phyloP scores from a whole-genome alignment of 345 rosid genomes.

The Dipteronia sinensis region DNA sequence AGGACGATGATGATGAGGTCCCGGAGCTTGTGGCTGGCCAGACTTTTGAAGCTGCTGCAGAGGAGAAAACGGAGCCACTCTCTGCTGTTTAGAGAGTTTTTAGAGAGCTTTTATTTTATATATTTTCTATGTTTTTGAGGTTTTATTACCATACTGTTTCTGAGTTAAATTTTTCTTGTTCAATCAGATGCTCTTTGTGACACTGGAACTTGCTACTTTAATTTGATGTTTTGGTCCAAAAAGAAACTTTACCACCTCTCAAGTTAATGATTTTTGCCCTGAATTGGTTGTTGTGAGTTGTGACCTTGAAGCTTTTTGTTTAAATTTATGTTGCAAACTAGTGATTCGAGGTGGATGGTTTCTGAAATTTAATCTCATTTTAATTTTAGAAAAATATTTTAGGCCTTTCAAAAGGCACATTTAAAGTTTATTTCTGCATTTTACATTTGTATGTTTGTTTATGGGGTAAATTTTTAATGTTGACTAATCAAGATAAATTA shows the following conservation, averaged over 20 bases:
- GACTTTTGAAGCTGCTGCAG: constrained; percentile 92
- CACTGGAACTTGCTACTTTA: constrained; percentile 7
- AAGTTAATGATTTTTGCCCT: not conserved
- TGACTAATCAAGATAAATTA: no score
- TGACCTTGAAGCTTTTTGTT: not conserved
- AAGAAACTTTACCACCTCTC: not conserved
- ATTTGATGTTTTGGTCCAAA: constrained; percentile 6
- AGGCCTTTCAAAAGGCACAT: no score
- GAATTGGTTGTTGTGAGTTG: not conserved
- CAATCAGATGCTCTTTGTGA: constrained; percentile 11
- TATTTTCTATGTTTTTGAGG: constrained; percentile 19
- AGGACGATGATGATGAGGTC: constrained; percentile 83
- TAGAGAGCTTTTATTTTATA: constrained; percentile 15
- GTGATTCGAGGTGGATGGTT: no score
- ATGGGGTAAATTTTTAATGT: no score
- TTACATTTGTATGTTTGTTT: no score
- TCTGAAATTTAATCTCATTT: no score
- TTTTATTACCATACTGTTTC: not conserved
- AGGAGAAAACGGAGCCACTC: constrained; percentile 45
- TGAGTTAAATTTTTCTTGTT: constrained; percentile 8
- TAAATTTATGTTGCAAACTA: no score
- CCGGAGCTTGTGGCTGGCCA: constrained; percentile 86
- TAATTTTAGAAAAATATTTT: no score
- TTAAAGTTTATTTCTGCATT: no score
- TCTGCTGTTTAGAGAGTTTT: constrained; percentile 33